Evolutionary conservation across 2,329 filamentous ascomycete genomes (phyloP).

Genomic region (Cladosporium sp.): DNA sequence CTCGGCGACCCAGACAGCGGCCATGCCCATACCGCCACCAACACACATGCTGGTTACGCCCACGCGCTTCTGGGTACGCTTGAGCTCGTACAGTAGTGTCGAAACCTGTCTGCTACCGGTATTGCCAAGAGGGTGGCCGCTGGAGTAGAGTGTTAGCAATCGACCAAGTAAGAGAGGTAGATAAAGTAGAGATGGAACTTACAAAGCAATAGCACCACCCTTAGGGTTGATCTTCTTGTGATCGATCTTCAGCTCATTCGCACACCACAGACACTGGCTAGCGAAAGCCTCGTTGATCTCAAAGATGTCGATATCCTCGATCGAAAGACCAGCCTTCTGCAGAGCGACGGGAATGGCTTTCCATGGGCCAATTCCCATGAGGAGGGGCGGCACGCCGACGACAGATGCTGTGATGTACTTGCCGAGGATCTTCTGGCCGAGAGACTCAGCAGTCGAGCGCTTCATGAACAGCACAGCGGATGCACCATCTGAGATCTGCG

Average conservation of each 20-base stretch:
- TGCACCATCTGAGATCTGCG: conserved; percentile 92
- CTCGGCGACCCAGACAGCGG: conserved; percentile 92
- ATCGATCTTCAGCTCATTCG: conserved; percentile 81
- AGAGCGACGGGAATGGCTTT: conserved; percentile 93
- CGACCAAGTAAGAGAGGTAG: conserved; percentile 52
- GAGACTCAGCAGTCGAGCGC: conserved; percentile 81
- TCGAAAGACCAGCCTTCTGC: conserved; percentile 79
- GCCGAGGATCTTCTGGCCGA: conserved; percentile 85
- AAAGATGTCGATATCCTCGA: conserved; percentile 91
- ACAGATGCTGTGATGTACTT: conserved; percentile 87
- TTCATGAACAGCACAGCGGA: conserved; percentile 95
- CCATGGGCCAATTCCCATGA: conserved; percentile 96
- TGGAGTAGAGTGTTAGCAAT: conserved; percentile 63
- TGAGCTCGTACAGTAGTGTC: conserved; percentile 86
- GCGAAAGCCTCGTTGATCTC: conserved; percentile 99
- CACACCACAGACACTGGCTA: conserved; percentile 89
- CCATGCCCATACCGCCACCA: conserved; percentile 97
- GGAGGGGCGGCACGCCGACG: conserved; percentile 84
- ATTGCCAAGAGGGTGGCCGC: conserved; percentile 83
- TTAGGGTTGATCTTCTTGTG: conserved; percentile 93
- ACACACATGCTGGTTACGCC: conserved; percentile 96
- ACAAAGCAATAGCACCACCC: conserved; percentile 89
- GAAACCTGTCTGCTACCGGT: conserved; percentile 92
- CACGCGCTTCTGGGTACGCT: conserved; percentile 78
- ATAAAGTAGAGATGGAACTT: conserved; percentile 13